Evolutionary conservation across 495 filamentous ascomycete genomes (phyloP), one percentile per base, ranked within the genome.

Genomic region (Haplographium delicatum): DNA sequence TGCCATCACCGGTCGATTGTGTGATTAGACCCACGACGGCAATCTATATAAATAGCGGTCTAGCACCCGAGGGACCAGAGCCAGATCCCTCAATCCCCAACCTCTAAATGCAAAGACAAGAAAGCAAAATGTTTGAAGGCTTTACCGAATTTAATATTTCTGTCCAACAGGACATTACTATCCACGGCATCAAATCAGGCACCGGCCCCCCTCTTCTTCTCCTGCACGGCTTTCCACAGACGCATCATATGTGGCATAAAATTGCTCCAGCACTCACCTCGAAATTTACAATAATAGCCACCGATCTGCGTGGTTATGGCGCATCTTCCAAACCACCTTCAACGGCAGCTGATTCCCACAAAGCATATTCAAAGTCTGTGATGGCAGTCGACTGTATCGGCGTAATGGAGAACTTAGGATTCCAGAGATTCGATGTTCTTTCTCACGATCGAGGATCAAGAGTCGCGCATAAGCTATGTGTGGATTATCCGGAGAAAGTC

Each of bases 291-390:
- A 44, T 69, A 6, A 53, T 71, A 15, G 45, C 54, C 18, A 57
- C 67, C 1, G 69, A 72, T 47, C 61, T 72, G 3, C 64, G 69
- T 15, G 69, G 69, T 39, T 72, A 71, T 46, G 69, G 69, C 4
- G 18, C 35, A 9, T 70, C 67, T 2, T 66, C 68, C 19, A 70
- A 71, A 52, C 68, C 68, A 5, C 24, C 53, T 2, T 45, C 54
- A 11, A 50, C 56, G 25, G 35, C 44, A 0, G 33, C 24, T 1
- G 39, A 44, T 3, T 39, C 45, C n/a, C 56, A 58, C 51, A 45
- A 45, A 24, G 22, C 41, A 9, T 70, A 71, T 43, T 37, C 56
- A 39, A 71, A 71, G 44, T 56, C 59, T 30, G 45, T 42, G 11
- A 65, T 72, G 65, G 69, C 69, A 7, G 19, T 27, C 1, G 67